Evolutionary conservation across 2,329 filamentous ascomycete species (phyloP).

Genomic region (Fusarium floridanum): DNA sequence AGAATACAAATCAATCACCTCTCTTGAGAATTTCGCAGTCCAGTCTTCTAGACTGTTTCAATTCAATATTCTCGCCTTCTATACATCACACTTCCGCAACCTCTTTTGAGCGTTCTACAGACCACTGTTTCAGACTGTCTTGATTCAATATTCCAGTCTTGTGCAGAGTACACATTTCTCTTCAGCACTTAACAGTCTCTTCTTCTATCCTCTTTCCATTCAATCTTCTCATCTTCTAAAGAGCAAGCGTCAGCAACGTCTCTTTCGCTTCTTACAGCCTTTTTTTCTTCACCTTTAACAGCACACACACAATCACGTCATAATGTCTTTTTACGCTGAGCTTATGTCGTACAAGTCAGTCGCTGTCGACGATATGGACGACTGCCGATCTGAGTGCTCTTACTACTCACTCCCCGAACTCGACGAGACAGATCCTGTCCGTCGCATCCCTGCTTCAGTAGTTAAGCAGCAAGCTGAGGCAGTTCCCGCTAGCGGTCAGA

Average conservation of each 20-base stretch:
- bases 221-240: background rate
- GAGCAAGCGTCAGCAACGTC: background rate
- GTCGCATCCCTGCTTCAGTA: background rate
- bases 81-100: background rate
- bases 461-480: background rate
- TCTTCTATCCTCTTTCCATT: background rate
- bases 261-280: background rate
- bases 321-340: background rate
- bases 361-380: background rate
- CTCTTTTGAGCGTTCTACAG: background rate
- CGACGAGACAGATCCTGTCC: background rate
- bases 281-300: background rate
- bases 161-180: background rate
- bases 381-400: background rate
- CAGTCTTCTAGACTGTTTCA: background rate
- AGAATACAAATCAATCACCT: background rate
- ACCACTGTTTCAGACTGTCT: background rate
- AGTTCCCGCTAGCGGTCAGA: background rate
- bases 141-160: background rate
- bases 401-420: background rate
- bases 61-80: background rate
- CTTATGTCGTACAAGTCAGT: background rate
- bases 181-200: background rate
- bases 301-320: background rate
- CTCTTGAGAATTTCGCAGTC: background rate